phyloP scores from a whole-genome alignment of 805 yeast species.

The Candida lessepsii region DNA sequence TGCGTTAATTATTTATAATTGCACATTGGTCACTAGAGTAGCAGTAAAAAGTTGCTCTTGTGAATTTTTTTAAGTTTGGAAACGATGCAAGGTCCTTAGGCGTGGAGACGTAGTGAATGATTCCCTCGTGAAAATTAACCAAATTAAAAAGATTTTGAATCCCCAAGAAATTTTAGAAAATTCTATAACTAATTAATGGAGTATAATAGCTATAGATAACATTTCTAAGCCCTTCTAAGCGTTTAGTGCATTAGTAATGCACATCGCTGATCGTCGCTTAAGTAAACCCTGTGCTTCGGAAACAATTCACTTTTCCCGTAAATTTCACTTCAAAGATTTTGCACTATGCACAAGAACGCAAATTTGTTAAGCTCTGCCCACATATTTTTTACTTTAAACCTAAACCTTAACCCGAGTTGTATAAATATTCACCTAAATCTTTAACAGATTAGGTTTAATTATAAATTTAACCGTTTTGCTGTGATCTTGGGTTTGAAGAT shows the following conservation, averaged over 20 bases:
- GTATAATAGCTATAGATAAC: background rate
- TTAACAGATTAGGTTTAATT: constrained; percentile 3
- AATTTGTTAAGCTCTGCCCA: constrained; percentile 2
- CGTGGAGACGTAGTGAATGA: too few species aligned
- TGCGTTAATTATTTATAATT: constrained; percentile 4
- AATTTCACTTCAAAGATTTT: constrained; percentile 4
- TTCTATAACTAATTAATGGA: too few species aligned
- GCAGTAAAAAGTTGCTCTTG: background rate
- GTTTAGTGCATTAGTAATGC: too few species aligned
- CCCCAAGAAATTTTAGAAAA: too few species aligned
- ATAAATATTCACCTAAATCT: constrained; percentile 7
- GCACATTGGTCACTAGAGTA: too few species aligned
- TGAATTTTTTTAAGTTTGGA: background rate
- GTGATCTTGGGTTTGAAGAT: background rate
- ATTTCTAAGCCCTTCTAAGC: background rate
- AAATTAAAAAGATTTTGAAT: too few species aligned
- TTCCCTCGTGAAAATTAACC: too few species aligned
- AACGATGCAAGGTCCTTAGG: background rate
- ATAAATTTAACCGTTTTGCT: constrained; percentile 5
- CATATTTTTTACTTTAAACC: constrained; percentile 6
- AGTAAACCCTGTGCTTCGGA: constrained; percentile 7
- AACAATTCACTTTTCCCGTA: constrained; percentile 4
- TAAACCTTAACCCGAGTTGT: constrained; percentile 1
- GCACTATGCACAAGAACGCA: constrained; percentile 2
- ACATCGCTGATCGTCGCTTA: constrained; percentile 1